These are phyloP conservation scores for Talaromyces amestolkiae DNA, from an alignment of 2,329 filamentous ascomycete species.

Conservation along the genomic window DNA sequence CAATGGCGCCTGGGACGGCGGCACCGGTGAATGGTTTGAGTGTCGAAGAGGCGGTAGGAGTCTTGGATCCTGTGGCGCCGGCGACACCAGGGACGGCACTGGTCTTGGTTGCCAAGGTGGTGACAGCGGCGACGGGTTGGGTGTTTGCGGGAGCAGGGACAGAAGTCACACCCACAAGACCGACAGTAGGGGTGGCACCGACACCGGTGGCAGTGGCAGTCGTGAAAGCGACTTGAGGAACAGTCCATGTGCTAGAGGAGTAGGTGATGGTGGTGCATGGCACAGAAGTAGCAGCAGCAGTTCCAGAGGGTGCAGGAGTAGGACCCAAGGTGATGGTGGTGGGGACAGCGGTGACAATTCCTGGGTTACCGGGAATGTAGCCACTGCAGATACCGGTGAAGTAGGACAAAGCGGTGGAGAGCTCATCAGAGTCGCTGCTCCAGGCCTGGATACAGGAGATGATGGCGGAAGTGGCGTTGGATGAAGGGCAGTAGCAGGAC, in stretches of 20 bases:
- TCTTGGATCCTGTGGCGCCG: conserved; percentile 4
- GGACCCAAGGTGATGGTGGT: conserved; percentile 55
- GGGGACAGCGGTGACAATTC: conserved; percentile 73
- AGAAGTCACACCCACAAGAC: conserved; percentile 30
- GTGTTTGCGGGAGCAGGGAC: conserved; percentile 19
- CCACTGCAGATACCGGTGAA: conserved; percentile 87
- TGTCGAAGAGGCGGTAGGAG: conserved; percentile 9
- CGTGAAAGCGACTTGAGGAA: conserved; percentile 46
- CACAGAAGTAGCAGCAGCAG: conserved; percentile 34
- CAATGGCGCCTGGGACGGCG: conserved; percentile 9
- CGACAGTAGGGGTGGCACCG: conserved; percentile 28
- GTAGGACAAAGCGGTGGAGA: conserved; percentile 72
- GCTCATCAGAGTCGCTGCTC: conserved; percentile 63
- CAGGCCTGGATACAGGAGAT: conserved; percentile 78
- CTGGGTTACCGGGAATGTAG: conserved; percentile 74
- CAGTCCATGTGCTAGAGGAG: conserved; percentile 42
- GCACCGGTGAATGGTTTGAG: conserved; percentile 11
- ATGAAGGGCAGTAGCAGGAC: conserved; percentile 81
- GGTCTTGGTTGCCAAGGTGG: conserved; percentile 15
- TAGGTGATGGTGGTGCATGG: conserved; percentile 44
- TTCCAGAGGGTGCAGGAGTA: conserved; percentile 40
- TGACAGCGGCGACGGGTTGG: conserved; percentile 21
- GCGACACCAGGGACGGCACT: conserved; percentile 8
- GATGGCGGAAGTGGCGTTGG: conserved; percentile 72
- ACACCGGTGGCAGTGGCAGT: conserved; percentile 31